Percentiles rank a stretch among this genome's conserved stretches.
phyloP scores from a whole-genome alignment of 2,329 filamentous ascomycete species.

The Samsoniella hepiali region DNA sequence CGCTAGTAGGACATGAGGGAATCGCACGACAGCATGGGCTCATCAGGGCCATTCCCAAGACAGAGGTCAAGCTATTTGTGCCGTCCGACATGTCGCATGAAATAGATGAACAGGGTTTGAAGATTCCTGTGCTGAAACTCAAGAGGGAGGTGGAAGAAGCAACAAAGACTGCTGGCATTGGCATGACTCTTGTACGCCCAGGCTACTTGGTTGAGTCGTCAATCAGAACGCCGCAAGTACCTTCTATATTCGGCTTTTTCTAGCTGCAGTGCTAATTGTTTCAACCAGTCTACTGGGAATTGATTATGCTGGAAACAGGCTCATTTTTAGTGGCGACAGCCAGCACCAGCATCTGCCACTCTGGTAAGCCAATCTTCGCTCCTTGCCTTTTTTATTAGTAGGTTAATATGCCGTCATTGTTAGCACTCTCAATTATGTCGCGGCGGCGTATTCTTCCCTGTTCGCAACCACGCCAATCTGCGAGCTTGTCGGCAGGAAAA shows the following conservation, averaged over 20 bases:
- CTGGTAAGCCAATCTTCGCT: not conserved
- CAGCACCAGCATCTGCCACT: not conserved
- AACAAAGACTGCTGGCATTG: not conserved
- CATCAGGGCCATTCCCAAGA: not conserved
- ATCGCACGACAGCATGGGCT: not conserved
- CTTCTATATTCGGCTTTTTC: too few species aligned
- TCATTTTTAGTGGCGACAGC: conserved; percentile 5
- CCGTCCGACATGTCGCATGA: conserved; percentile 5
- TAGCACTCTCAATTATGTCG: not conserved
- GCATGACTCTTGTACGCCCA: not conserved
- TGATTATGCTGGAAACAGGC: not conserved
- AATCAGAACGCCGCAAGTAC: not conserved
- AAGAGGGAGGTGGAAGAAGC: not conserved
- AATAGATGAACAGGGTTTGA: not conserved
- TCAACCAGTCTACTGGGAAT: not conserved
- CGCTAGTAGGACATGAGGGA: not conserved
- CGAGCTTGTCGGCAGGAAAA: not conserved
- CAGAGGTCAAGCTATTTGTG: not conserved
- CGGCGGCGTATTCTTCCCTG: not conserved
- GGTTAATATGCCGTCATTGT: too few species aligned
- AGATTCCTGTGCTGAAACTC: not conserved
- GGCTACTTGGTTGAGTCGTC: conserved; percentile 1
- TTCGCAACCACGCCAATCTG: not conserved
- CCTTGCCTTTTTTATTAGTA: too few species aligned
- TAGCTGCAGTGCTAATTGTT: not conserved